phyloP scores from a whole-genome alignment of 768 basidiomycete species.

The Fibroporia radiculosa region DNA sequence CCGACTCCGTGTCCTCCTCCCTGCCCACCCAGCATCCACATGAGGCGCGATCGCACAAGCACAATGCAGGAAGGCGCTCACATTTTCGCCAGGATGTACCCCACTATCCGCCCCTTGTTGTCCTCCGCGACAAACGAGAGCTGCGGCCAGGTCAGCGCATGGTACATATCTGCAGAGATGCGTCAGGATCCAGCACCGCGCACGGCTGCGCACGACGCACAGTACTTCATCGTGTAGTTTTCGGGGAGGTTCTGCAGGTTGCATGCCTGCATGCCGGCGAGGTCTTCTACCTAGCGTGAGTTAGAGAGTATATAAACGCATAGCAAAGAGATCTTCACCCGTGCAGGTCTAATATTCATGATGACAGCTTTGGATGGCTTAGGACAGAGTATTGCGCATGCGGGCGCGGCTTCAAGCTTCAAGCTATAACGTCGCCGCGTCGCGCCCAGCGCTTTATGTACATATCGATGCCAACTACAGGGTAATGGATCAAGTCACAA shows the following conservation, averaged over 20 bases:
- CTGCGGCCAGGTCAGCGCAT: slow-evolving; percentile 87
- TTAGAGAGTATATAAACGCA: slow-evolving; percentile 5
- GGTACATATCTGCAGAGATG: slow-evolving; percentile 65
- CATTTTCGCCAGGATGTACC: slow-evolving; percentile 97
- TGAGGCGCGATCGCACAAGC: not conserved
- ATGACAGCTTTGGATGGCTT: not conserved
- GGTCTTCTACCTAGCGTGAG: slow-evolving; percentile 64
- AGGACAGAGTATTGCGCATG: not conserved
- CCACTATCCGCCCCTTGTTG: slow-evolving; percentile 80
- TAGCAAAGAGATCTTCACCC: slow-evolving; percentile 17
- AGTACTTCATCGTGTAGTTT: slow-evolving; percentile 80
- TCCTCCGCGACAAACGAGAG: slow-evolving; percentile 92
- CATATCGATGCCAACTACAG: no score
- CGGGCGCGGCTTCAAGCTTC: not conserved
- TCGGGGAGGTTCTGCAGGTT: slow-evolving; percentile 92
- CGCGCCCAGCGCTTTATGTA: no score
- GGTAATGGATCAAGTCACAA: no score
- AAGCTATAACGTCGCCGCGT: no score
- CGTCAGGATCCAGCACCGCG: not conserved
- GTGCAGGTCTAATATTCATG: slow-evolving; percentile 41
- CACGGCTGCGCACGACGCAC: slow-evolving; percentile 29
- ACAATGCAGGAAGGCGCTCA: slow-evolving; percentile 27
- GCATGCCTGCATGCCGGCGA: slow-evolving; percentile 88
- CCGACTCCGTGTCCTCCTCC: slow-evolving; percentile 57
- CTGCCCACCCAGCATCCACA: slow-evolving; percentile 26